A percentile compares a stretch with the other conserved stretches of the same genome.
These are phyloP conservation scores for Croton setiger DNA, from an alignment of 441 rosid species.

Conservation along the genomic window DNA sequence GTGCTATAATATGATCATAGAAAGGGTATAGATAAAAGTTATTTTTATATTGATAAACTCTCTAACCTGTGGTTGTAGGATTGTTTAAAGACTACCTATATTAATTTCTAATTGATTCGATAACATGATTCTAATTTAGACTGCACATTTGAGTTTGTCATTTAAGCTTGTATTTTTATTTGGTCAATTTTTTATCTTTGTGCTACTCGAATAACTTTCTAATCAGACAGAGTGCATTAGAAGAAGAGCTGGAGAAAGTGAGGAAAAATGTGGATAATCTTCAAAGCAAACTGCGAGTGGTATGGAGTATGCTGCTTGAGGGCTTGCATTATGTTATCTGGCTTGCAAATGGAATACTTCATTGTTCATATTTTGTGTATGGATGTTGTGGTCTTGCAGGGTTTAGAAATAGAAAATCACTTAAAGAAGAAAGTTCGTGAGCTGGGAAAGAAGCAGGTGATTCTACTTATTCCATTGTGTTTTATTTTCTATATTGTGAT, in stretches of 20 bases:
- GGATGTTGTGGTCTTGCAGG: constrained; percentile 44
- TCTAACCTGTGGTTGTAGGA: background rate
- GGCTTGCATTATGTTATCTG: background rate
- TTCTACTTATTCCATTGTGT: constrained; percentile 23
- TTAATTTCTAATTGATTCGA: background rate
- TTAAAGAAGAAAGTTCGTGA: constrained; percentile 73
- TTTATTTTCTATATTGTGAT: constrained; percentile 6
- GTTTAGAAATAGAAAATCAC: constrained; percentile 93
- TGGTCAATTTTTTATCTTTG: constrained; percentile 17
- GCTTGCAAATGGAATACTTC: constrained; percentile 10
- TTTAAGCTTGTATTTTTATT: background rate
- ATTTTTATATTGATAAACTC: background rate
- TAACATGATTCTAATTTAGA: background rate
- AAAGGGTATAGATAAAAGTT: background rate
- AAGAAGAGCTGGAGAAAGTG: constrained; percentile 66
- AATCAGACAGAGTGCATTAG: constrained; percentile 97
- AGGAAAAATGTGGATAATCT: constrained; percentile 64
- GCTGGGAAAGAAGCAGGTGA: constrained; percentile 76
- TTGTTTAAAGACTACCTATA: background rate
- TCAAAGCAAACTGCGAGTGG: constrained; percentile 74
- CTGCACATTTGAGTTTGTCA: background rate
- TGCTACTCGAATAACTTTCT: constrained; percentile 58
- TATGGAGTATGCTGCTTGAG: constrained; percentile 35
- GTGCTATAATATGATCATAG: background rate
- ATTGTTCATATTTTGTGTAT: constrained; percentile 2